phyloP scores from a whole-genome alignment of 73 alveolate genomes.

The Paramecium sonneborni region DNA sequence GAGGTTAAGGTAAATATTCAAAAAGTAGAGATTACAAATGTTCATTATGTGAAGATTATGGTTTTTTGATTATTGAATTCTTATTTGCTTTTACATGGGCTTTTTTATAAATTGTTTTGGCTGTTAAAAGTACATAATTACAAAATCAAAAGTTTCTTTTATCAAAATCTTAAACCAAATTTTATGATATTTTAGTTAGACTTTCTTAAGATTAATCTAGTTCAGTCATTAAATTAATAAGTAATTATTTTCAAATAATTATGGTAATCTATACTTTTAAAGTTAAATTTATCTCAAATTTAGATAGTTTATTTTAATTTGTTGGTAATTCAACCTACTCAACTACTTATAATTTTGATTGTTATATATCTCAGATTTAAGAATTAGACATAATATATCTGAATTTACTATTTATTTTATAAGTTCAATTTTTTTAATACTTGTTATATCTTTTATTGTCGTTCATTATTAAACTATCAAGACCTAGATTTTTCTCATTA shows the following conservation, averaged over 20 bases:
- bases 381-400: background rate
- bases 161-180: background rate
- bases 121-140: background rate
- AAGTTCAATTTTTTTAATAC: background rate
- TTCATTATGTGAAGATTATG: constrained; percentile 9
- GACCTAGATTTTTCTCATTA: background rate
- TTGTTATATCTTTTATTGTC: background rate
- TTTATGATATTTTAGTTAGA: background rate
- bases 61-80: background rate
- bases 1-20: constrained; percentile 45
- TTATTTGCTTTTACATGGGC: background rate
- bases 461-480: background rate
- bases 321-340: background rate
- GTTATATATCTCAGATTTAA: background rate
- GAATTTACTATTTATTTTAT: background rate
- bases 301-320: background rate
- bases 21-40: constrained; percentile 28
- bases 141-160: background rate
- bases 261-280: background rate
- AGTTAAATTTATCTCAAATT: background rate
- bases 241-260: background rate
- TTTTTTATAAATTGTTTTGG: background rate
- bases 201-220: background rate
- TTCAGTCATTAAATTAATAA: background rate
- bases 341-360: background rate